A percentile compares a stretch with the other conserved stretches of the same genome.
These are phyloP conservation scores for Heterobasidion parviporum DNA, from an alignment of 1,284 basidiomycete genomes.

Conservation along the genomic window DNA sequence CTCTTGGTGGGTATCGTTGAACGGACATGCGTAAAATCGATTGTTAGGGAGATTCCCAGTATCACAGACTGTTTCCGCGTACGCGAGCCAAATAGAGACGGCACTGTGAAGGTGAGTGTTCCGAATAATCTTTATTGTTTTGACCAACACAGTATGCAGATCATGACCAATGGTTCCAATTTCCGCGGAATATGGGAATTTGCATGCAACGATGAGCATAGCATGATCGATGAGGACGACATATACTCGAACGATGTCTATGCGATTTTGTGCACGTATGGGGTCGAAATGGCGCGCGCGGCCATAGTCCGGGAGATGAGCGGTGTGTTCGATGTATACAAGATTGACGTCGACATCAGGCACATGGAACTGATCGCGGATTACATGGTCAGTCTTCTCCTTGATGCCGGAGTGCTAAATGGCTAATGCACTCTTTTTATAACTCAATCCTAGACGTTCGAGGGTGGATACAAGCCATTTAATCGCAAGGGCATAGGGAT, in stretches of 20 bases:
- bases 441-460: constrained; percentile 68
- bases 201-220: constrained; percentile 51
- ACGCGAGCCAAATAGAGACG: constrained; percentile 48
- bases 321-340: constrained; percentile 94
- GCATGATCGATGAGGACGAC: constrained; percentile 75
- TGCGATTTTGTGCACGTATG: constrained; percentile 87
- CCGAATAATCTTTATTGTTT: constrained; percentile 1
- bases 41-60: constrained; percentile 83
- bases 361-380: constrained; percentile 98
- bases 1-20: constrained; percentile 90
- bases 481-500: constrained; percentile 92
- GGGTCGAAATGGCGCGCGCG: constrained; percentile 94
- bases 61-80: constrained; percentile 79
- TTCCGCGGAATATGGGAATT: constrained; percentile 89
- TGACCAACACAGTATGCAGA: constrained; percentile 26
- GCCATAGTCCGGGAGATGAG: constrained; percentile 90
- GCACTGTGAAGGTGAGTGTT: constrained; percentile 43
- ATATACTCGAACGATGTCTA: constrained; percentile 97
- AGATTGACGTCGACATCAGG: constrained; percentile 91
- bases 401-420: background rate
- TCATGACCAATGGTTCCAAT: constrained; percentile 89
- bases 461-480: constrained; percentile 96
- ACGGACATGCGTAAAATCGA: constrained; percentile 71
- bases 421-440: background rate
- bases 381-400: constrained; percentile 80